Percentiles rank a stretch among this genome's conserved stretches.
phyloP scores from a whole-genome alignment of 139 green algal species.

The Haematococcus sp. region DNA sequence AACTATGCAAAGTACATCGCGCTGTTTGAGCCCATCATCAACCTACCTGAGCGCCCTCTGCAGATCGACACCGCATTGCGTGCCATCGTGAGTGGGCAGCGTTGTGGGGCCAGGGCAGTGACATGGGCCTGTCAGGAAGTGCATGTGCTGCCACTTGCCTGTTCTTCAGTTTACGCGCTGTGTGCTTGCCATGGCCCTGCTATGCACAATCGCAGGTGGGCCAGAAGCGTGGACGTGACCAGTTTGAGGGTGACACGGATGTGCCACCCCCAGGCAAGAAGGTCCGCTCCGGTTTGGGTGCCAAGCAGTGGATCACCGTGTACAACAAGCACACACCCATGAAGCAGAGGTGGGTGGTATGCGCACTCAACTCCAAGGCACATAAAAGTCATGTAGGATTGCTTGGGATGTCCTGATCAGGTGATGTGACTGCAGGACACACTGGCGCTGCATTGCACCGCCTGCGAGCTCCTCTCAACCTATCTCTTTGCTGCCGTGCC shows the following conservation, averaged over 20 bases:
- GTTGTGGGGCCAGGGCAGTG: too few relatives aligned
- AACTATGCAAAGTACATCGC: slow-evolving; percentile 85
- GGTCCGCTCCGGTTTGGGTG: slow-evolving; percentile 90
- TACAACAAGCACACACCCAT: slow-evolving; percentile 98
- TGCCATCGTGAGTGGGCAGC: background rate
- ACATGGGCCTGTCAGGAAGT: too few relatives aligned
- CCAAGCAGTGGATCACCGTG: slow-evolving; percentile 98
- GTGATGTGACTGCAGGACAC: too few relatives aligned
- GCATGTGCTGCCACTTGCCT: background rate
- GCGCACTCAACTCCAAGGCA: background rate
- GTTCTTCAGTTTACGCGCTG: too few relatives aligned
- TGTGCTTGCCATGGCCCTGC: too few relatives aligned
- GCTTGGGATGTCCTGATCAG: too few relatives aligned
- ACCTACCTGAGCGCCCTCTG: slow-evolving; percentile 77
- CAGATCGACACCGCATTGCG: slow-evolving; percentile 59
- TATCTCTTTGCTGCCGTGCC: too few relatives aligned
- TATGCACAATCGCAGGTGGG: slow-evolving; percentile 80
- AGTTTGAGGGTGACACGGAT: slow-evolving; percentile 58
- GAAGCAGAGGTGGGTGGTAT: slow-evolving; percentile 87
- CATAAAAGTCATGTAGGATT: too few relatives aligned
- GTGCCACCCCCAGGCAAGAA: slow-evolving; percentile 82
- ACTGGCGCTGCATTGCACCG: too few relatives aligned
- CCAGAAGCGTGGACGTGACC: slow-evolving; percentile 77
- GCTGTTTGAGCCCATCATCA: slow-evolving; percentile 94
- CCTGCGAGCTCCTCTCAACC: too few relatives aligned